A percentile compares a stretch with the other conserved stretches of the same genome.
Evolutionary conservation across 2,329 filamentous ascomycete species (phyloP).

Genomic region (Aspergillus fumigatus): DNA sequence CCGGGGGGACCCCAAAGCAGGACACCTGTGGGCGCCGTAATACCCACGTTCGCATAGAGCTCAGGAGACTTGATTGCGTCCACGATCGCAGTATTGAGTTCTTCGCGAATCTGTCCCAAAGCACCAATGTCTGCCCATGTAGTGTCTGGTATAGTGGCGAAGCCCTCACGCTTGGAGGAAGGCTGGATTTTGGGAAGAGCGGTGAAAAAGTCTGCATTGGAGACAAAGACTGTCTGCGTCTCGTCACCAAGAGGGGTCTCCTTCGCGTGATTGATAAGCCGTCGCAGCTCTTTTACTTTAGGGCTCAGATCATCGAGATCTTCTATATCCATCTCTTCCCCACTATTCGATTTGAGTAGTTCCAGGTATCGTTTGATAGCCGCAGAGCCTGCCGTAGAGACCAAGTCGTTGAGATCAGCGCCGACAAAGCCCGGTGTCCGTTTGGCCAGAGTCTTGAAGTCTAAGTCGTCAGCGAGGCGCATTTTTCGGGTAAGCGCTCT

Average conservation of each 20-base stretch:
- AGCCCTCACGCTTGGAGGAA: conserved; percentile 86
- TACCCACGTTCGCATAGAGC: conserved; percentile 70
- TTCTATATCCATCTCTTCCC: conserved; percentile 53
- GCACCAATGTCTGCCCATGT: conserved; percentile 93
- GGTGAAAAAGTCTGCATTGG: conserved; percentile 65
- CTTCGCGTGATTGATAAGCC: conserved; percentile 53
- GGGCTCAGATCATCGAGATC: conserved; percentile 29
- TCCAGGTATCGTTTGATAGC: conserved; percentile 59
- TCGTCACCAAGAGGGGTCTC: conserved; percentile 50
- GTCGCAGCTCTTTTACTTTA: conserved; percentile 44
- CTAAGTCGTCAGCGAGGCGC: conserved; percentile 62
- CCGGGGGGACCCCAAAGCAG: conserved; percentile 95
- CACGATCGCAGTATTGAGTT: conserved; percentile 81
- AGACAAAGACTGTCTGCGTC: conserved; percentile 53
- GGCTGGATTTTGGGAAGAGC: conserved; percentile 73
- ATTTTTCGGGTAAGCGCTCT: conserved; percentile 65
- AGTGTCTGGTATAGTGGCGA: conserved; percentile 87
- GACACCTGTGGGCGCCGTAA: conserved; percentile 77
- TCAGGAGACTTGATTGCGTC: conserved; percentile 81
- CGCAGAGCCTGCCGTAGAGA: conserved; percentile 60
- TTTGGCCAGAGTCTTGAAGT: conserved; percentile 71
- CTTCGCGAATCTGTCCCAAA: conserved; percentile 69
- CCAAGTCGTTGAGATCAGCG: conserved; percentile 73
- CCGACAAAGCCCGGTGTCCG: conserved; percentile 90
- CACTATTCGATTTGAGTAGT: conserved; percentile 46